These are phyloP conservation scores for Hypholoma sublateritium DNA, from an alignment of 768 basidiomycete genomes.

Conservation along the genomic window DNA sequence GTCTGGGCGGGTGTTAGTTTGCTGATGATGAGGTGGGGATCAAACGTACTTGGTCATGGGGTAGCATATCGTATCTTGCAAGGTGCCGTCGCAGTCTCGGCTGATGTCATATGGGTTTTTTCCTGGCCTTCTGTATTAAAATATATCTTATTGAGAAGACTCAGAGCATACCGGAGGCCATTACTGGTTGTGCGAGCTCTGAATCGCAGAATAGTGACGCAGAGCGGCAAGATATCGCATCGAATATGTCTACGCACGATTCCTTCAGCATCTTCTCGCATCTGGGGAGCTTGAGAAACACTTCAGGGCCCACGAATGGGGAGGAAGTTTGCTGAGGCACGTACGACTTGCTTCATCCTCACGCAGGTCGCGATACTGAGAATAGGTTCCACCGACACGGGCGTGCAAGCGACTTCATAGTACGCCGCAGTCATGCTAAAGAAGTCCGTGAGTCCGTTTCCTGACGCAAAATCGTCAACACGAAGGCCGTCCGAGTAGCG, in stretches of 20 bases:
- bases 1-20: slow-evolving; percentile 31
- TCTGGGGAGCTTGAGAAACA: slow-evolving; percentile 49
- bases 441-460: slow-evolving; percentile 66
- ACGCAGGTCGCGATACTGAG: slow-evolving; percentile 50
- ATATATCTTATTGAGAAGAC: background rate
- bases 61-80: slow-evolving; percentile 54
- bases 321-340: slow-evolving; percentile 14
- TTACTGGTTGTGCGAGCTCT: slow-evolving; percentile 24
- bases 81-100: slow-evolving; percentile 50
- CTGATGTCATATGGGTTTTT: slow-evolving; percentile 71
- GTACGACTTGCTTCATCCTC: slow-evolving; percentile 59
- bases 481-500: background rate
- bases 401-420: slow-evolving; percentile 55
- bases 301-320: background rate
- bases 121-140: slow-evolving; percentile 18
- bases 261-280: slow-evolving; percentile 57
- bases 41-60: slow-evolving; percentile 40
- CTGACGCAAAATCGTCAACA: slow-evolving; percentile 23
- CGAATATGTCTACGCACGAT: slow-evolving; percentile 62
- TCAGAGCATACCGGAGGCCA: slow-evolving; percentile 1
- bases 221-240: slow-evolving; percentile 63
- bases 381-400: slow-evolving; percentile 43
- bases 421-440: slow-evolving; percentile 41
- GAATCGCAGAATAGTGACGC: slow-evolving; percentile 60
- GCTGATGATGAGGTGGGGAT: background rate